Evolutionary conservation across 352 stramenopile genomes (phyloP), one percentile per base, ranked within the genome.

Genomic region (Phytophthora constricta): DNA sequence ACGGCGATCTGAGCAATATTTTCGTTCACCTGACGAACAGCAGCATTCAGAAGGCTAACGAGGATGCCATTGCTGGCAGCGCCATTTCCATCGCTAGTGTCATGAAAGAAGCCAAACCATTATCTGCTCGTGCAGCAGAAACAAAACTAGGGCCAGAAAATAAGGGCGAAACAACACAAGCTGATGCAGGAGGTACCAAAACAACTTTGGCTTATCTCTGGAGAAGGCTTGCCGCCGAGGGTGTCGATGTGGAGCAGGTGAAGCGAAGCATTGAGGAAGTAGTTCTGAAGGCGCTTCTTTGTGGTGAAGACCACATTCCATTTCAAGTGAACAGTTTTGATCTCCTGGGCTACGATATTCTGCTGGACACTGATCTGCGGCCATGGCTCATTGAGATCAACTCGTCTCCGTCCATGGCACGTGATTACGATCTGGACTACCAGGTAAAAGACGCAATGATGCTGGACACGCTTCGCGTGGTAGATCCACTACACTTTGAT

Each of bases 301-400:
- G 83, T 34, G 82, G 86, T 20, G 93, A 97, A 60, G 91, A 97
- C 70, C 77, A 92, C 49, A 97, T 98, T 62, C 88, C 87, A 31
- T 87, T 91, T 56, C 91, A 96, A 68, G 87, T 94, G 22, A 97
- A 96, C 61, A 95, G 82, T 33, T 99, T 98, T 65, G 96, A 99
- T 66, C 56, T 99, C 26, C 96, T 97, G 54, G 96, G 96, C 7
- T 99, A 98, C 75, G 96, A 99, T 70, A 89, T 99, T 23, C 77
- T 99, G 17, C 69, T 99, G 25, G 96, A 99, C 70, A 66, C 84
- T 9, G 62, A 88, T 11, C 84, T 97, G 34, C 89, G 89, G 8
- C 93, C 93, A 31, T 98, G 95, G 94, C 84, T 99, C 5, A 96
- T 99, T 37, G 96, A 99, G 75, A 97, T 99, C 57, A 99, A 99